Percentiles rank a stretch among this genome's conserved stretches.
Conservation (phyloP, 2,329 filamentous ascomycete genomes). For the Ceratocystis huliohia region DNA sequence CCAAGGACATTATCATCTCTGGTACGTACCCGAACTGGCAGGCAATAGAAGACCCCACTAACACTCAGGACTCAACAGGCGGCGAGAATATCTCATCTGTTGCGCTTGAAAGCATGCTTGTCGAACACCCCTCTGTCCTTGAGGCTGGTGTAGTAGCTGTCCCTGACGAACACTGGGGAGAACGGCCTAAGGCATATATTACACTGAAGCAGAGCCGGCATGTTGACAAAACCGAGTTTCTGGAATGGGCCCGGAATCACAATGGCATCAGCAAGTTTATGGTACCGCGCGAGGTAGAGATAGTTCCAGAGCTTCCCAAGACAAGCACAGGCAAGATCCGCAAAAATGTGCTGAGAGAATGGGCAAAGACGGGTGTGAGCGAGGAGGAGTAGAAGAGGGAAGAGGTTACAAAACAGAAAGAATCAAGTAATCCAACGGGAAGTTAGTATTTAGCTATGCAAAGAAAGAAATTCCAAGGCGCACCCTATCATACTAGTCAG, state of each 20-base stretch:
- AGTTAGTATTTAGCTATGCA: too few species aligned
- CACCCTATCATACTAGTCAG: too few species aligned
- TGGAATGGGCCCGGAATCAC: conserved; percentile 72
- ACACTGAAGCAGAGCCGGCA: conserved; percentile 59
- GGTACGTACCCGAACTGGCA: conserved; percentile 37
- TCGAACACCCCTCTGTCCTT: conserved; percentile 74
- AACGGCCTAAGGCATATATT: conserved; percentile 86
- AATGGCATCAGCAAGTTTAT: conserved; percentile 83
- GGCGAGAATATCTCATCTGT: conserved; percentile 96
- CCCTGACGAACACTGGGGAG: conserved; percentile 82
- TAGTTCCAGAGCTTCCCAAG: conserved; percentile 84
- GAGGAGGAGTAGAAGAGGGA: not conserved
- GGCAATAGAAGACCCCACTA: not conserved
- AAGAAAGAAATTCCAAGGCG: too few species aligned
- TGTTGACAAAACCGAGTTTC: conserved; percentile 50
- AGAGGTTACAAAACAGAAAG: not conserved
- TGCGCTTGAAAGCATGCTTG: conserved; percentile 79
- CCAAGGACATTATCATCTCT: conserved; percentile 97
- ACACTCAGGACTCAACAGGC: conserved; percentile 36
- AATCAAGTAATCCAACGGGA: not conserved
- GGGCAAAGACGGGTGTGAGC: conserved; percentile 45
- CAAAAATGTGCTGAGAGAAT: conserved; percentile 84
- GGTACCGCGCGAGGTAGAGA: conserved; percentile 59
- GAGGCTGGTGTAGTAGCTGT: conserved; percentile 87
- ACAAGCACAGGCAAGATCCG: conserved; percentile 93